Conservation (phyloP, 148 eudicot genomes). For the Oxyria digyna region DNA sequence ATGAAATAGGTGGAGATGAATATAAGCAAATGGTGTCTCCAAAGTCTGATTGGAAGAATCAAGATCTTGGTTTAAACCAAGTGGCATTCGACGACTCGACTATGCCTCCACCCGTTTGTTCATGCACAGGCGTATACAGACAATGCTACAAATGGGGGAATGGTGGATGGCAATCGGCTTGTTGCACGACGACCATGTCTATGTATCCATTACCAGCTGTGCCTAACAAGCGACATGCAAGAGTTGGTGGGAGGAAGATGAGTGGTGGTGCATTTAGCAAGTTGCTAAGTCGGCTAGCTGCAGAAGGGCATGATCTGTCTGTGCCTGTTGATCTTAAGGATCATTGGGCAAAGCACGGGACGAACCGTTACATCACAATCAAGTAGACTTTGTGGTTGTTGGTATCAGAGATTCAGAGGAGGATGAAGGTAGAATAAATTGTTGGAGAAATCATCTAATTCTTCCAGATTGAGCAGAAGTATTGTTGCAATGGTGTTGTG, state of each 20-base stretch:
- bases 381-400: constrained; percentile 22
- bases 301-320: constrained; percentile 78
- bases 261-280: constrained; percentile 90
- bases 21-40: constrained; percentile 22
- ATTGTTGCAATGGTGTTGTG: background rate
- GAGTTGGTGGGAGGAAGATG: constrained; percentile 92
- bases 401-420: background rate
- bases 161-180: constrained; percentile 98
- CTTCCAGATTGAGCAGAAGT: background rate
- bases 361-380: constrained; percentile 92
- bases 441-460: background rate
- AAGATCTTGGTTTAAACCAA: constrained; percentile 77
- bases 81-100: constrained; percentile 71
- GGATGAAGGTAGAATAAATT: background rate
- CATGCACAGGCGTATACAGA: constrained; percentile 72
- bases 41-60: constrained; percentile 65
- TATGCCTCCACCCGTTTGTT: constrained; percentile 88
- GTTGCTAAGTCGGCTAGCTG: constrained; percentile 69
- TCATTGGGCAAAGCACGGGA: constrained; percentile 95
- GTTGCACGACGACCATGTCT: constrained; percentile 83
- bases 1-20: constrained; percentile 26
- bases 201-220: constrained; percentile 76
- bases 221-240: constrained; percentile 77
- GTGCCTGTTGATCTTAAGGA: constrained; percentile 76
- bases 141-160: constrained; percentile 98